Percentiles rank a stretch among this genome's conserved stretches.
phyloP scores from a whole-genome alignment of 192 early-diverging fungal species.

The Rhizoclosmatium globosum region DNA sequence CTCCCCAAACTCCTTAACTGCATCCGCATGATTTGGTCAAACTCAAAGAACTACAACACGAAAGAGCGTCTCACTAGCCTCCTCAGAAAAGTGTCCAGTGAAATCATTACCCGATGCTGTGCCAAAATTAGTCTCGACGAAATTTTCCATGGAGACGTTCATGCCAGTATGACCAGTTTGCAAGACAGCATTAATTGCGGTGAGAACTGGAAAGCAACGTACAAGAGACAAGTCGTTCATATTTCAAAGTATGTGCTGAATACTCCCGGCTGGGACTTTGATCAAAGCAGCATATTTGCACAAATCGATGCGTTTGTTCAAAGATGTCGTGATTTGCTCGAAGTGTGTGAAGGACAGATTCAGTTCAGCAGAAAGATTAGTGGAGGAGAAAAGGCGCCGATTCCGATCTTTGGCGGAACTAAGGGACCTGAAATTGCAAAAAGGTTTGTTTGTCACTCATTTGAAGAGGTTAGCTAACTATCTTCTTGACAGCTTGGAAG shows the following conservation, averaged over 20 bases:
- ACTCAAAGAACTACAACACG: slow-evolving; percentile 70
- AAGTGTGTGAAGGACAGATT: slow-evolving; percentile 73
- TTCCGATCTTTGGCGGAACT: slow-evolving; percentile 69
- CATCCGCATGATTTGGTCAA: slow-evolving; percentile 70
- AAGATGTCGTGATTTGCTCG: slow-evolving; percentile 65
- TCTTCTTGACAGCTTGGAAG: slow-evolving; percentile 57
- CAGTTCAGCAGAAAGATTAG: slow-evolving; percentile 69
- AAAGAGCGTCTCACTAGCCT: slow-evolving; percentile 67
- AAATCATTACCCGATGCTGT: slow-evolving; percentile 69
- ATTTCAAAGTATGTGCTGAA: slow-evolving; percentile 52
- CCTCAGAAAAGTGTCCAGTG: slow-evolving; percentile 68
- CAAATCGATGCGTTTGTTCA: slow-evolving; percentile 75
- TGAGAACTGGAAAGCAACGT: slow-evolving; percentile 66
- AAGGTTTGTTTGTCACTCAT: slow-evolving; percentile 44
- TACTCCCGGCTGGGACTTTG: slow-evolving; percentile 64
- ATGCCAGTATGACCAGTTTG: slow-evolving; percentile 58
- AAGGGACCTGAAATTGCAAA: slow-evolving; percentile 68
- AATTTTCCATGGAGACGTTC: slow-evolving; percentile 73
- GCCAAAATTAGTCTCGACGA: slow-evolving; percentile 68
- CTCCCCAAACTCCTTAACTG: slow-evolving; percentile 62
- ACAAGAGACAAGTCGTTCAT: slow-evolving; percentile 58
- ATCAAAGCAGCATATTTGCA: slow-evolving; percentile 73
- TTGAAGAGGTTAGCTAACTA: not conserved
- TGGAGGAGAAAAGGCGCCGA: slow-evolving; percentile 64
- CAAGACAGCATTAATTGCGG: slow-evolving; percentile 71